Base-by-base conservation (phyloP, 768 basidiomycete species). In the Termitomyces sp. region DNA sequence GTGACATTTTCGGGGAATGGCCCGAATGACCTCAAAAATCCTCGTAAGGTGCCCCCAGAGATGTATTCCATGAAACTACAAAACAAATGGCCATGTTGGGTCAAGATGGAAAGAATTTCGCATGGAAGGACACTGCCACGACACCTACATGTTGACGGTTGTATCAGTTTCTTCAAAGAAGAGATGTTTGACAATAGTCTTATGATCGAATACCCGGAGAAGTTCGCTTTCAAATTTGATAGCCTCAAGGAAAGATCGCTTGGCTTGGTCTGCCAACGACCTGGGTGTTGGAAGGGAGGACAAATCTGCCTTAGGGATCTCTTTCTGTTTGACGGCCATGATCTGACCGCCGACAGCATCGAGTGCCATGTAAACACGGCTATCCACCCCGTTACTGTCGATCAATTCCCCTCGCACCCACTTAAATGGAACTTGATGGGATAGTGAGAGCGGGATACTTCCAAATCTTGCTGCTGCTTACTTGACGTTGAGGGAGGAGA, bases 291-390 rank as follows among this genome's bases (percentile, higher is more conserved):
- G 23, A 35, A 17, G 31, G 33, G 35, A 23, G 7, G 43, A 14
- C n/a, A 53, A 15, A 19, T 41, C 40, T 26, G 49, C 84, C 83
- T 19, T 44, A 1, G 96, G 95, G 53, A 95, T 83, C 70, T 98
- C 95, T 50, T 98, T 96, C 71, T 98, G 97, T 72, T 99, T 99
- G 61, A 98, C 94, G 19, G 96, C 95, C 65, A 98, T 93, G 88
- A 96, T 94, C 72, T 97, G 94, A 55, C 93, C 92, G 0, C 93
- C 94, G 3, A 89, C 92, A 37, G 91, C 90, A 69, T 98, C 97
- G 57, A 98, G 75, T 14, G 92, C 97, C 54, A 98, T 82, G 66
- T 97, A 99, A 35, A 99, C 96, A 44, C 87, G 84, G 10, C 97
- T 97, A 66, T 94, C 98, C 8, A 91, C 94, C 21, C 96, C 97